A percentile compares a stretch with the other conserved stretches of the same genome.
phyloP scores from a whole-genome alignment of 2,329 filamentous ascomycete genomes.

The Chrysosporium queenslandicum region DNA sequence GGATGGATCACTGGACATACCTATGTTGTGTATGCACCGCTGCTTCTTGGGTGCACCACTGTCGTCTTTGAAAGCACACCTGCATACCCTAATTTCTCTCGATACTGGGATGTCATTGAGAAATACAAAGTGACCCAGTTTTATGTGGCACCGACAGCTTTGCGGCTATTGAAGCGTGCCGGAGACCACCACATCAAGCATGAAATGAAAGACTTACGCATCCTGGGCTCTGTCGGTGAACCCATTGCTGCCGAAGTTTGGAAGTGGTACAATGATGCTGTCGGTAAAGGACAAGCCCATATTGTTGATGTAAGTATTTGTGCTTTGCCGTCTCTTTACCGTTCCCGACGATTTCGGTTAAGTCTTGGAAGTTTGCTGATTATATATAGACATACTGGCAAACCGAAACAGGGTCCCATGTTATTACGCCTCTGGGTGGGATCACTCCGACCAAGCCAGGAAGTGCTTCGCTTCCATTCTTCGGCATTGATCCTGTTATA shows the following conservation, averaged over 20 bases:
- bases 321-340: no score
- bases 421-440: constrained; percentile 86
- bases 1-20: constrained; percentile 99
- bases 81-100: constrained; percentile 92
- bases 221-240: constrained; percentile 91
- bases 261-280: constrained; percentile 98
- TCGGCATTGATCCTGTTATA: constrained; percentile 94
- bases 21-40: constrained; percentile 92
- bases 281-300: constrained; percentile 87
- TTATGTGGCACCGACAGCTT: constrained; percentile 91
- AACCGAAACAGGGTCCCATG: constrained; percentile 94
- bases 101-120: constrained; percentile 97
- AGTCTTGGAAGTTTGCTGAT: neutral
- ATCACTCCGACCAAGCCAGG: constrained; percentile 95
- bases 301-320: constrained; percentile 88
- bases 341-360: no score
- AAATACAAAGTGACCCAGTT: constrained; percentile 95
- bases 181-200: constrained; percentile 86
- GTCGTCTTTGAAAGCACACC: constrained; percentile 98
- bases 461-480: constrained; percentile 92
- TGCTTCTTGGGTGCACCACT: constrained; percentile 84
- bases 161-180: constrained; percentile 88
- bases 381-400: constrained; percentile 90
- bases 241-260: constrained; percentile 96
- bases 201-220: constrained; percentile 77